Base-by-base conservation (phyloP, 2,329 filamentous ascomycete genomes). In the Exophiala bonariae region DNA sequence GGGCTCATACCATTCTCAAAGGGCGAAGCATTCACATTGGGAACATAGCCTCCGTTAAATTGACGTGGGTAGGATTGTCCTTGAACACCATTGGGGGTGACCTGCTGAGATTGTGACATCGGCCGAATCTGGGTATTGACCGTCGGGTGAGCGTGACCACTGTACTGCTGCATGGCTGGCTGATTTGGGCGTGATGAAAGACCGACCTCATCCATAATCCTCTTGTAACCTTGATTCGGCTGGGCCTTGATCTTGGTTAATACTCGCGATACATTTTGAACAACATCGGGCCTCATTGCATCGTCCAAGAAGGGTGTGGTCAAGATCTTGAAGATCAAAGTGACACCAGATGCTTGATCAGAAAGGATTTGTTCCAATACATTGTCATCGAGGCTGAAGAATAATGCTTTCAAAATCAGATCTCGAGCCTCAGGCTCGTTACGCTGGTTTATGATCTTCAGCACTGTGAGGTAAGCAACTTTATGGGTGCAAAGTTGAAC, bases 371-470 rank as follows among this genome's bases (percentile, higher is more conserved):
- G 87, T 65, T 96, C 91, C 32, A 99, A 72, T 1, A 88, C 83
- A 58, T 91, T 84, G 61, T 97, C 89, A 52, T 92, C 88, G 2
- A 83, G 80, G 7, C 88, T 90, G 70, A 96, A 95, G 78, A 99
- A 97, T 26, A 99, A 75, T 2, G 92, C 91, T 65, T 89, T 86
- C 32, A 97, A 76, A 31, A 99, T 89, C 38, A 82, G 87, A 62
- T 99, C 92, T 10, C 93, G 83, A 3, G 93, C 93, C 52, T 97
- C 92, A 0, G 88, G 79, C 70, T 99, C 93, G 26, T 91, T 88
- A 64, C 95, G 90, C 69, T 99, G 93, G 66, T 99, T 99, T 69
- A 99, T 95, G 41, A 97, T 90, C 74, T 99, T 99, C 48, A 99
- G 77, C 1, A 99, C 92, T 0, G 93, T 99, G 52, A 97, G 77